Evolutionary conservation across 306 rosid species (phyloP).

Genomic region (Rosa rugosa): DNA sequence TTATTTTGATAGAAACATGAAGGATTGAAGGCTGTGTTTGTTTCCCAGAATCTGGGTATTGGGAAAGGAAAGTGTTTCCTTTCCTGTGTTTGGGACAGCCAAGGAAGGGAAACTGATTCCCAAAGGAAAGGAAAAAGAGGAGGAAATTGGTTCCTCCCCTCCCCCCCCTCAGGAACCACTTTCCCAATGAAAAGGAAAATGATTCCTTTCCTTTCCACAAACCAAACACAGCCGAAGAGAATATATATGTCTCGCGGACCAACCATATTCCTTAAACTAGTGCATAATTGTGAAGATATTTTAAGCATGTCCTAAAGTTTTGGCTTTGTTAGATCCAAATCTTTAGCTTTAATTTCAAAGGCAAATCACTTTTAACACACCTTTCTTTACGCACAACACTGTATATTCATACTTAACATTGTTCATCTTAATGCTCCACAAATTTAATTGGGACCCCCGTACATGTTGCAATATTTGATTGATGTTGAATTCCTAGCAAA

Average conservation of each 20-base stretch:
- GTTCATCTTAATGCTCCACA: constrained; percentile 60
- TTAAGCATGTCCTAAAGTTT: constrained; percentile 54
- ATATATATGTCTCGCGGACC: constrained; percentile 27
- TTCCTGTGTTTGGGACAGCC: no score
- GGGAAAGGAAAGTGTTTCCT: no score
- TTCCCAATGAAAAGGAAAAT: no score
- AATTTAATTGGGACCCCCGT: constrained; percentile 39
- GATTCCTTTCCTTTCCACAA: no score
- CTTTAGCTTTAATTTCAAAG: constrained; percentile 31
- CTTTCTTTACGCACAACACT: background rate
- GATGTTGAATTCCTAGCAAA: constrained; percentile 11
- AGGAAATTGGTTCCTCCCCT: no score
- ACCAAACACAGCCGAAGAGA: no score
- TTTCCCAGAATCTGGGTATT: no score
- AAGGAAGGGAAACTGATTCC: no score
- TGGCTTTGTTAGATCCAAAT: constrained; percentile 56
- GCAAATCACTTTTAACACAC: constrained; percentile 28
- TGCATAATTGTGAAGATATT: constrained; percentile 30
- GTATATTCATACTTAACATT: background rate
- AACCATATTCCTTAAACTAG: constrained; percentile 31
- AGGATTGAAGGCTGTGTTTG: no score
- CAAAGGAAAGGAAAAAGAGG: no score
- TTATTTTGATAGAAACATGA: background rate
- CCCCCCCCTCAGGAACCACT: no score
- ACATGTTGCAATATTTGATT: constrained; percentile 20